Conservation (phyloP, 257 asterid genomes). For the Penstemon newberryi region DNA sequence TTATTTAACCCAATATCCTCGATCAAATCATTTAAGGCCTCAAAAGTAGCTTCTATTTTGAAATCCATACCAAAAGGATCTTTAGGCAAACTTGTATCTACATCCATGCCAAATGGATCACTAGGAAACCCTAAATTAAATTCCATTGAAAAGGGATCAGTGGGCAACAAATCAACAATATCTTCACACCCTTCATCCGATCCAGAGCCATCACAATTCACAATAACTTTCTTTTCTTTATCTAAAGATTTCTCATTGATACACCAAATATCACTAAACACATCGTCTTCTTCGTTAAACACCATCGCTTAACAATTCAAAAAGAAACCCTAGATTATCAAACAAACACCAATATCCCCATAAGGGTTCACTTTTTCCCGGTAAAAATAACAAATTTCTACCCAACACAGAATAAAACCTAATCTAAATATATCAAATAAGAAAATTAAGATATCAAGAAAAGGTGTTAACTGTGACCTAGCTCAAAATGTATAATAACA, state of each 20-base stretch:
- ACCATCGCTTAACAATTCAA: neutral
- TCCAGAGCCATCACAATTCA: constrained; percentile 34
- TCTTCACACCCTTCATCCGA: constrained; percentile 34
- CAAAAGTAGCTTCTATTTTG: constrained; percentile 36
- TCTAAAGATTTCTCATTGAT: constrained; percentile 30
- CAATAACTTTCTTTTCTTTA: constrained; percentile 17
- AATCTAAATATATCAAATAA: no score
- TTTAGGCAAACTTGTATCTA: constrained; percentile 44
- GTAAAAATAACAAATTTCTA: no score
- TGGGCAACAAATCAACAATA: constrained; percentile 63
- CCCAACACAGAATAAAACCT: no score
- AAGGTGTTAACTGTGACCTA: no score
- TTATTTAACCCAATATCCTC: constrained; percentile 48
- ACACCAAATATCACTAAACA: neutral
- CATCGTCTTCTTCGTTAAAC: neutral
- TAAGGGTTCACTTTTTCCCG: no score
- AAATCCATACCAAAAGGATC: constrained; percentile 66
- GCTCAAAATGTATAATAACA: no score
- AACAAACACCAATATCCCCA: no score
- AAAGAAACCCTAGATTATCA: no score
- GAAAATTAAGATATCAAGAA: no score
- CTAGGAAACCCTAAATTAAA: constrained; percentile 27
- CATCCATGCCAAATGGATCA: constrained; percentile 42
- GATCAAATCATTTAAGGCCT: constrained; percentile 45
- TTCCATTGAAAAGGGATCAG: constrained; percentile 58